Evolutionary conservation across 2,329 filamentous ascomycete species (phyloP).

Genomic region (Diaporthe citrichinensis): DNA sequence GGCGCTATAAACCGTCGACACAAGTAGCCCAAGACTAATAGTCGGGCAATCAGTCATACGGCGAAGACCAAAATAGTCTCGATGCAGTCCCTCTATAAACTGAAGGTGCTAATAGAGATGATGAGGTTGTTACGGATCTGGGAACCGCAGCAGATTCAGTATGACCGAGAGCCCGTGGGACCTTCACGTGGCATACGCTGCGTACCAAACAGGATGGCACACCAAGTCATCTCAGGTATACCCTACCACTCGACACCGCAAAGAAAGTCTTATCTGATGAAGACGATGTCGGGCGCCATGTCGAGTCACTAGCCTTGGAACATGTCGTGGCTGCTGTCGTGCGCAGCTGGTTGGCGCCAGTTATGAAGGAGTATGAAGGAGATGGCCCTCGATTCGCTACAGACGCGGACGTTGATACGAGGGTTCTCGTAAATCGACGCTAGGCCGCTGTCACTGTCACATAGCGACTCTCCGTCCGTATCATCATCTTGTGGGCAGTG

Average conservation of each 20-base stretch:
- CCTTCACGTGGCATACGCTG: no score
- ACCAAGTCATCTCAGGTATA: not conserved
- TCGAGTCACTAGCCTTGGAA: not conserved
- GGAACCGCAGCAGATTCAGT: no score
- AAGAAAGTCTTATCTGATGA: not conserved
- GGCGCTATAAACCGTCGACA: no score
- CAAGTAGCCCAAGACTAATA: no score
- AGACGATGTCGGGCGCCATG: not conserved
- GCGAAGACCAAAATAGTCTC: no score
- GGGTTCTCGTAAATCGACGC: not conserved
- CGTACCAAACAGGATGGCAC: not conserved
- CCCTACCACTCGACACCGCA: not conserved
- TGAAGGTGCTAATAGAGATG: no score
- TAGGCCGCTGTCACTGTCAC: not conserved
- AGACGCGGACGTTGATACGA: not conserved
- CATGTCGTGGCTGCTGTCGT: not conserved
- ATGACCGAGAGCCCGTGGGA: no score
- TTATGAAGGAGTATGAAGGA: not conserved
- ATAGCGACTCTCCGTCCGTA: not conserved
- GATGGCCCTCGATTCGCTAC: slow-evolving; percentile 6
- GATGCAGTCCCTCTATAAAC: no score
- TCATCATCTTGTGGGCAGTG: not conserved
- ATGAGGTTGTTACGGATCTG: no score
- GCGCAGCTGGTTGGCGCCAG: not conserved
- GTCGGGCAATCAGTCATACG: no score